Evolutionary conservation across 805 yeast genomes (phyloP).

Genomic region (Ogataea thermomethanolica): DNA sequence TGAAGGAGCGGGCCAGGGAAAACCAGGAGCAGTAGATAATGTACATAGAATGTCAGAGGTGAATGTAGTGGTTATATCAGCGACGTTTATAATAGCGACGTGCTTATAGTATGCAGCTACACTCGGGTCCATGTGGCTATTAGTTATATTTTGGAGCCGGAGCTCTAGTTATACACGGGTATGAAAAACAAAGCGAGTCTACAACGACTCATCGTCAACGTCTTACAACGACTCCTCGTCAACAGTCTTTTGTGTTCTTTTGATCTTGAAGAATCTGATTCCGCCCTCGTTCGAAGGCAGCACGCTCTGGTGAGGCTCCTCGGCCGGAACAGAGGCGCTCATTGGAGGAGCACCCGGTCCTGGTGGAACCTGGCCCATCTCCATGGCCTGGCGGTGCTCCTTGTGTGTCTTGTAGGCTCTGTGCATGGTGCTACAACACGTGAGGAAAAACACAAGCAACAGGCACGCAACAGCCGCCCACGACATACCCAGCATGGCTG

Average conservation of each 20-base stretch:
- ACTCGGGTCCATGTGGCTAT: background rate
- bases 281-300: conserved; percentile 47
- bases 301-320: conserved; percentile 22
- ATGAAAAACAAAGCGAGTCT: conserved; percentile 1
- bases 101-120: too few species aligned
- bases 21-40: background rate
- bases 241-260: conserved; percentile 46
- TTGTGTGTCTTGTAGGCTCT: conserved; percentile 51
- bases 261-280: conserved; percentile 73
- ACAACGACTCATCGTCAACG: conserved; percentile 38
- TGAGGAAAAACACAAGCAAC: conserved; percentile 46
- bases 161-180: conserved; percentile 6
- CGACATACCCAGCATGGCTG: conserved; percentile 54
- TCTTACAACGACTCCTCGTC: conserved; percentile 38
- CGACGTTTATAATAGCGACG: too few species aligned
- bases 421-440: conserved; percentile 49
- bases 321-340: conserved; percentile 30
- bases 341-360: conserved; percentile 8
- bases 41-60: background rate
- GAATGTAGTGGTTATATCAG: too few species aligned
- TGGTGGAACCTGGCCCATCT: conserved; percentile 19
- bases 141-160: background rate
- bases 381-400: conserved; percentile 29
- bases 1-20: conserved; percentile 15
- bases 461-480: conserved; percentile 68